Evolutionary conservation across 2,329 filamentous ascomycete genomes (phyloP), one percentile per base, ranked within the genome.

Genomic region (Calonectria naviculata): DNA sequence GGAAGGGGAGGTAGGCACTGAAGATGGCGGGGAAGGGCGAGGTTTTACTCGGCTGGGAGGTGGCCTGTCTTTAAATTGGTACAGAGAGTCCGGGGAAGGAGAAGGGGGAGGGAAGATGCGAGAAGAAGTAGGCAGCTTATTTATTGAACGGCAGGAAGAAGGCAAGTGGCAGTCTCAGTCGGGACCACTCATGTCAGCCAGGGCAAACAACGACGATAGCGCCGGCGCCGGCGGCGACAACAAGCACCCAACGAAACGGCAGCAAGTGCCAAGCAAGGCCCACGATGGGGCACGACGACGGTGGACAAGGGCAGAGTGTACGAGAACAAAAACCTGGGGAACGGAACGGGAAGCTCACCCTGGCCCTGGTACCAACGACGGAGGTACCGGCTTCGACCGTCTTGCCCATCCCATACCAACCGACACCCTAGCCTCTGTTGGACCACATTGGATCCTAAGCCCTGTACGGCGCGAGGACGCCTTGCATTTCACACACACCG

Each of bases 321-420:
- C 62, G 69, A 67, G 71, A 71, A 65, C 44, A 56, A 75, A 77
- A 78, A 78, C 71, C 74, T 76, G 78, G 77, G 77, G 77, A 78
- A 78, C 71, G 74, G 72, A 71, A 67, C 75, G 74, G 76, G 75
- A 78, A 67, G 72, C 71, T 73, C 72, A 46, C 72, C 76, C 61
- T 63, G 63, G 56, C 74, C 67, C 64, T 67, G 71, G 72, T 77
- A 75, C 73, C 71, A 75, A 52, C 46, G 29, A 77, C 73, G 74
- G 69, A 78, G 72, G 73, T 77, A 76, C 73, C 66, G 58, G 64
- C 65, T 71, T 68, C 42, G 49, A 54, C 38, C 38, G 60, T 63
- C 63, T 46, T 42, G 31, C 36, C 42, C 64, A 65, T 70, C 54
- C 68, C 63, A 63, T 70, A 65, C 54, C 68, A 67, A 49, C 62